Base-by-base conservation (phyloP, 352 stramenopile genomes). In the Lagenidium giganteum region DNA sequence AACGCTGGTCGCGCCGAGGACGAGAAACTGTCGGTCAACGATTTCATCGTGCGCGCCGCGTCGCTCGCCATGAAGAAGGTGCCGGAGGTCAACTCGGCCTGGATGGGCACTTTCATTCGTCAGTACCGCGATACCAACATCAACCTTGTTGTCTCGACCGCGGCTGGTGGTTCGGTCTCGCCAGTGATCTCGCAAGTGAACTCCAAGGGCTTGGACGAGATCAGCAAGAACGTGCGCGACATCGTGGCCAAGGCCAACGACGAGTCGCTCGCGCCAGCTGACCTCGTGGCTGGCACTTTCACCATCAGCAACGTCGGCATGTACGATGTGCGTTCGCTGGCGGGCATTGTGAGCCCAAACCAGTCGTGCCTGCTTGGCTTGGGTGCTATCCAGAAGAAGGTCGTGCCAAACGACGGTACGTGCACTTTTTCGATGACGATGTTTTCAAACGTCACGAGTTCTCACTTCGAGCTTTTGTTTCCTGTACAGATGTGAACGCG, bases 231-330 rank as follows among this genome's bases (percentile, higher is more conserved):
- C 36, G 83, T 99, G 42, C 61, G 74, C 47, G 59, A 64, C 37
- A 62, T 83, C 24, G 63, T 86, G 29, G 60, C 62, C 22, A 73
- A 70, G 38, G 73, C 64, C 40, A 56, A 56, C 47, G 68, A 75
- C 29, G 51, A 67, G 20, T 24, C 57, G 12, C 67, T 83, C 23
- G 47, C 63, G 25, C 16, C 64, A 5, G 43, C 61, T 20, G 77
- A 91, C 40, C 65, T 95, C 32, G 78, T 70, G 30, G 76, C 70
- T 25, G 96, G 93, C 58, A 99, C 96, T 22, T 97, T 98, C 61
- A 98, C 92, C 27, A 83, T 99, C 41, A 88, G 87, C 54, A 99
- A 98, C 70, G 73, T 99, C 29, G 96, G 95, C 42, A 96, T 97
- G 74, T 99, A 95, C 64, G 96, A 97, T 46, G 77, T 99, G 32